A percentile compares a stretch with the other conserved stretches of the same genome.
Conservation (phyloP, 192 early-diverging fungal genomes). For the Linnemannia exigua region DNA sequence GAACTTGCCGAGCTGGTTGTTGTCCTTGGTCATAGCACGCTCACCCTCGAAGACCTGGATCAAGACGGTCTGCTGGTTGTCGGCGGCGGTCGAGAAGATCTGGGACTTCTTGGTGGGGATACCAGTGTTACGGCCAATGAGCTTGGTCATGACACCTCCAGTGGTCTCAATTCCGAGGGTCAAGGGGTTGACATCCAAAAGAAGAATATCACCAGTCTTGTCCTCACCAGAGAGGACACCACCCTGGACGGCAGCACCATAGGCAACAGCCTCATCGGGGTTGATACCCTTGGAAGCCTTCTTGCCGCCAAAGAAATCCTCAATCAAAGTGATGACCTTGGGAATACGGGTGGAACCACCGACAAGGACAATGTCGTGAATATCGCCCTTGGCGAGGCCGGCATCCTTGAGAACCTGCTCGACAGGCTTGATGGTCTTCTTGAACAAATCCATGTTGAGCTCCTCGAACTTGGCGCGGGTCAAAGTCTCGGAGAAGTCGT, state of each 20-base stretch:
- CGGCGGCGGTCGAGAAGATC: slow-evolving; percentile 97
- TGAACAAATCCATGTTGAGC: slow-evolving; percentile 93
- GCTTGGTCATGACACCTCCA: slow-evolving; percentile 96
- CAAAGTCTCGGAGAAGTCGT: slow-evolving; percentile 93
- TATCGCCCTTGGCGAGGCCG: slow-evolving; percentile 83
- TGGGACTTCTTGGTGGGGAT: slow-evolving; percentile 99
- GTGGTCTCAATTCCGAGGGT: slow-evolving; percentile 99
- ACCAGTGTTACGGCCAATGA: slow-evolving; percentile 93
- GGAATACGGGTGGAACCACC: slow-evolving; percentile 99
- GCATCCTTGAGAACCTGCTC: slow-evolving; percentile 95
- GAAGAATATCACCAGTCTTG: slow-evolving; percentile 74
- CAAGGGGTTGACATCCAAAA: slow-evolving; percentile 96
- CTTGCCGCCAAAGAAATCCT: slow-evolving; percentile 97
- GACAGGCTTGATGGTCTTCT: slow-evolving; percentile 94
- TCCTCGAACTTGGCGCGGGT: slow-evolving; percentile 99
- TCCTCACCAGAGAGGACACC: slow-evolving; percentile 88
- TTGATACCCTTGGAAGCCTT: slow-evolving; percentile 98
- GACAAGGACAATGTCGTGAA: slow-evolving; percentile 97
- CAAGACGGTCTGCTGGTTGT: slow-evolving; percentile 97
- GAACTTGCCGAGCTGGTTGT: slow-evolving; percentile 98
- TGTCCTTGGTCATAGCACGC: slow-evolving; percentile 97
- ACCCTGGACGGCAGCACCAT: slow-evolving; percentile 97
- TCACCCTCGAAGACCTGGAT: slow-evolving; percentile 99
- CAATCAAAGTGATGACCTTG: slow-evolving; percentile 93
- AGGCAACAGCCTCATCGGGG: slow-evolving; percentile 99